Conservation (phyloP, 257 asterid genomes). For the Petunia axillaris region DNA sequence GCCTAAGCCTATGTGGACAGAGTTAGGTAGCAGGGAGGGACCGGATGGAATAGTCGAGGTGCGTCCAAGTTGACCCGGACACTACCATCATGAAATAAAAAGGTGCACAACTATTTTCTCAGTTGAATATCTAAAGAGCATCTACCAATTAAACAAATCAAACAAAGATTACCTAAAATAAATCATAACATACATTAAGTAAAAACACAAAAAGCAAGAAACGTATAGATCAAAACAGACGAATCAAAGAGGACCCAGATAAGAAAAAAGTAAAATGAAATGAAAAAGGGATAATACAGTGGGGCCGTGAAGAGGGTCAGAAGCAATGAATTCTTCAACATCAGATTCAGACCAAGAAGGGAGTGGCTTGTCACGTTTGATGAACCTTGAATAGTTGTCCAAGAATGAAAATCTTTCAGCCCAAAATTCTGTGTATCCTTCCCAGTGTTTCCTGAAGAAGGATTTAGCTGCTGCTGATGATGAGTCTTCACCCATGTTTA, state of each 20-base stretch:
- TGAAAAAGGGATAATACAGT: constrained; percentile 43
- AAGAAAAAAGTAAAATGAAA: not conserved
- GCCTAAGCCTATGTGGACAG: no score
- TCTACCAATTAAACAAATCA: not conserved
- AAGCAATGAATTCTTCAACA: constrained; percentile 74
- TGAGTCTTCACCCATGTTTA: constrained; percentile 3
- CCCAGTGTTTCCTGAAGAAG: constrained; percentile 53
- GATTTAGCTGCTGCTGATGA: not conserved
- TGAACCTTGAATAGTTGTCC: constrained; percentile 67
- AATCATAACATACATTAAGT: not conserved
- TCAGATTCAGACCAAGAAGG: constrained; percentile 81
- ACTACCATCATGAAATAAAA: no score
- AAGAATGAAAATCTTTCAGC: constrained; percentile 66
- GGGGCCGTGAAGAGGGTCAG: constrained; percentile 84
- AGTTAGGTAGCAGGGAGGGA: no score
- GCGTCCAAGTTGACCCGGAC: no score
- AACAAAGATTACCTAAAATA: not conserved
- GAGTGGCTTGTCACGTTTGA: constrained; percentile 72
- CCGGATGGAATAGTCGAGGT: no score
- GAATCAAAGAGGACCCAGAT: constrained; percentile 19
- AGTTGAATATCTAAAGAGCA: not conserved
- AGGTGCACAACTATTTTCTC: not conserved
- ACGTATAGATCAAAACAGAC: not conserved
- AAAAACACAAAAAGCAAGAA: not conserved
- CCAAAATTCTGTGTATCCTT: constrained; percentile 75